Conservation (phyloP, 73 alveolate genomes). For the Paramecium bursaria region DNA sequence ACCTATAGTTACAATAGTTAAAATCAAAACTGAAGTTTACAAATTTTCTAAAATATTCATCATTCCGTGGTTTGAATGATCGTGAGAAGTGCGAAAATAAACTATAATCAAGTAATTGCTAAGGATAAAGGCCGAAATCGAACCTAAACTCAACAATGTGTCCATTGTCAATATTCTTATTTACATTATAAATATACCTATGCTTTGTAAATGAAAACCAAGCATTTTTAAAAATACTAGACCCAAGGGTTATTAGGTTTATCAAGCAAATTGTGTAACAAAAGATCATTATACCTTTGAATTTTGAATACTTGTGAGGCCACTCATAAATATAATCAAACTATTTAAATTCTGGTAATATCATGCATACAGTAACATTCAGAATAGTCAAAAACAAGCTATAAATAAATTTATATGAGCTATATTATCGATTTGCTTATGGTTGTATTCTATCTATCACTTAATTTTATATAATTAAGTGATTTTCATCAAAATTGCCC, state of each 20-base stretch:
- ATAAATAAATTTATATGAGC: background rate
- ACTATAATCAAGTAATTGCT: slow-evolving; percentile 36
- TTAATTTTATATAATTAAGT: background rate
- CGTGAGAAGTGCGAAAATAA: background rate
- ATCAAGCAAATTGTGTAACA: slow-evolving; percentile 36
- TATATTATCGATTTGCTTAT: background rate
- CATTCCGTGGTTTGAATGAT: background rate
- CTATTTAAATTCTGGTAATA: slow-evolving; percentile 56
- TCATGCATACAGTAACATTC: slow-evolving; percentile 1
- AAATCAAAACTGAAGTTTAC: slow-evolving; percentile 80
- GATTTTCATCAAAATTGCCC: background rate
- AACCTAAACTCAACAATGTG: slow-evolving; percentile 60
- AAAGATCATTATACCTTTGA: slow-evolving; percentile 18
- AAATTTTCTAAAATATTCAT: slow-evolving; percentile 79
- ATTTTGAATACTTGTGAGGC: slow-evolving; percentile 1
- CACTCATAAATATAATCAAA: slow-evolving; percentile 38
- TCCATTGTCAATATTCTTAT: slow-evolving; percentile 63
- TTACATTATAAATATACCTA: background rate
- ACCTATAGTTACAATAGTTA: slow-evolving; percentile 82
- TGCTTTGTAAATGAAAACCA: slow-evolving; percentile 4
- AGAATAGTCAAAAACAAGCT: background rate
- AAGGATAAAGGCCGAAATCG: slow-evolving; percentile 62
- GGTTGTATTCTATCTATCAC: background rate
- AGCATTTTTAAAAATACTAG: slow-evolving; percentile 44
- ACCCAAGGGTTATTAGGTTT: slow-evolving; percentile 32